A percentile compares a stretch with the other conserved stretches of the same genome.
phyloP scores from a whole-genome alignment of 495 filamentous ascomycete genomes.

The Aspergillus avenaceus region DNA sequence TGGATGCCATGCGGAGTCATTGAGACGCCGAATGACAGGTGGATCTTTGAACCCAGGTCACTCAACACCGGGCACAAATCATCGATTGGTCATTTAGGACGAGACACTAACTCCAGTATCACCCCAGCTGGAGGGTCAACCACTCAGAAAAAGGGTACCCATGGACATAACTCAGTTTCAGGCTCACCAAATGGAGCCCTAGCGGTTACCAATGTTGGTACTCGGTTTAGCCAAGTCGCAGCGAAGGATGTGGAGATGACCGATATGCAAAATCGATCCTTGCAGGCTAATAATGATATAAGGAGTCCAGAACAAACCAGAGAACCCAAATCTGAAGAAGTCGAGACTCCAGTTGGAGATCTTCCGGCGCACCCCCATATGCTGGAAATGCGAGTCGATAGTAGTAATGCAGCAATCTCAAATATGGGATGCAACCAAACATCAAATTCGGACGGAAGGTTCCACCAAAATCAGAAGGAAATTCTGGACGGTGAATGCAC shows the following conservation, averaged over 20 bases:
- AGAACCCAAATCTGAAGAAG: slow-evolving; percentile 38
- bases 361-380: slow-evolving; percentile 32
- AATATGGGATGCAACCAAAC: slow-evolving; percentile 2
- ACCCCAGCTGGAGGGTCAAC: slow-evolving; percentile 4
- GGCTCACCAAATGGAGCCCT: slow-evolving; percentile 6
- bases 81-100: slow-evolving; percentile 14
- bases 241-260: slow-evolving; percentile 45
- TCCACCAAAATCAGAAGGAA: slow-evolving; percentile 12
- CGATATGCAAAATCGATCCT: slow-evolving; percentile 24
- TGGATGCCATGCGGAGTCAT: slow-evolving; percentile 69
- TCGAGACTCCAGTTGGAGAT: slow-evolving; percentile 34
- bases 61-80: slow-evolving; percentile 13
- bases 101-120: slow-evolving; percentile 10
- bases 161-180: slow-evolving; percentile 4
- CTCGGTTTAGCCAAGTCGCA: background rate
- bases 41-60: slow-evolving; percentile 37
- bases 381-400: slow-evolving; percentile 10
- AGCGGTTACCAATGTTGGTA: slow-evolving; percentile 8
- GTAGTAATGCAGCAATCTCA: slow-evolving; percentile 4
- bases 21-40: slow-evolving; percentile 33
- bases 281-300: background rate
- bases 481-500: slow-evolving; percentile 6
- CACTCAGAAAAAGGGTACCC: slow-evolving; percentile 5
- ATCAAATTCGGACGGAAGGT: slow-evolving; percentile 6
- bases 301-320: slow-evolving; percentile 20